Evolutionary conservation across 1,284 basidiomycete genomes (phyloP).

Genomic region (Amylostereum chailletii): DNA sequence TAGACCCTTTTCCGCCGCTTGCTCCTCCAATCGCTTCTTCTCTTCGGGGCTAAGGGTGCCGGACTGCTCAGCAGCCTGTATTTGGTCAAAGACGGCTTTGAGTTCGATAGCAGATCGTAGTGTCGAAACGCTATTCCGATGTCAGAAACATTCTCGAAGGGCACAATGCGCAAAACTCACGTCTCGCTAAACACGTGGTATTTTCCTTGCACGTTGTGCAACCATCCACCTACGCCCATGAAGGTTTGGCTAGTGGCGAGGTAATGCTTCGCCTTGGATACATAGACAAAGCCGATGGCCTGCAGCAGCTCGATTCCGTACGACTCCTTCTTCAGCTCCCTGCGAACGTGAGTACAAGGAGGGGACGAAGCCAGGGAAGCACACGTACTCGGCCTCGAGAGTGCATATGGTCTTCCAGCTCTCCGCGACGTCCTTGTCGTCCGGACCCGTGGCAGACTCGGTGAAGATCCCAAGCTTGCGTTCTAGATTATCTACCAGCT

Average conservation of each 20-base stretch:
- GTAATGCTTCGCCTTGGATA: conserved; percentile 74
- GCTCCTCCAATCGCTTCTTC: conserved; percentile 86
- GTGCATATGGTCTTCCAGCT: conserved; percentile 75
- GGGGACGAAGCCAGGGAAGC: neutral
- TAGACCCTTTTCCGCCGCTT: conserved; percentile 93
- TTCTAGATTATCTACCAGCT: conserved; percentile 78
- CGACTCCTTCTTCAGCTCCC: conserved; percentile 82
- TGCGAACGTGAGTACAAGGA: conserved; percentile 18
- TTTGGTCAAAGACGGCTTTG: conserved; percentile 92
- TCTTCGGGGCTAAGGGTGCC: conserved; percentile 83
- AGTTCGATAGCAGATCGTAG: conserved; percentile 86
- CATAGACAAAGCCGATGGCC: conserved; percentile 87
- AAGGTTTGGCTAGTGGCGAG: conserved; percentile 74
- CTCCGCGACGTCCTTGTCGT: conserved; percentile 58
- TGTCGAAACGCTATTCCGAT: conserved; percentile 68
- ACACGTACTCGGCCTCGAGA: conserved; percentile 73
- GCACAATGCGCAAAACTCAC: conserved; percentile 35
- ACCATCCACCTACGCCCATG: conserved; percentile 83
- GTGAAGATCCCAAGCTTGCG: conserved; percentile 90
- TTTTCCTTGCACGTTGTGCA: conserved; percentile 90
- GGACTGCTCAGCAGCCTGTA: conserved; percentile 85
- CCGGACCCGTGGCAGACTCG: conserved; percentile 75
- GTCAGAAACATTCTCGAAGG: conserved; percentile 4
- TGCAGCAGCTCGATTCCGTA: conserved; percentile 92
- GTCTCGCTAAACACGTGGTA: conserved; percentile 92